Conservation (phyloP, 140 eudicot genomes). For the Bidens hawaiensis region DNA sequence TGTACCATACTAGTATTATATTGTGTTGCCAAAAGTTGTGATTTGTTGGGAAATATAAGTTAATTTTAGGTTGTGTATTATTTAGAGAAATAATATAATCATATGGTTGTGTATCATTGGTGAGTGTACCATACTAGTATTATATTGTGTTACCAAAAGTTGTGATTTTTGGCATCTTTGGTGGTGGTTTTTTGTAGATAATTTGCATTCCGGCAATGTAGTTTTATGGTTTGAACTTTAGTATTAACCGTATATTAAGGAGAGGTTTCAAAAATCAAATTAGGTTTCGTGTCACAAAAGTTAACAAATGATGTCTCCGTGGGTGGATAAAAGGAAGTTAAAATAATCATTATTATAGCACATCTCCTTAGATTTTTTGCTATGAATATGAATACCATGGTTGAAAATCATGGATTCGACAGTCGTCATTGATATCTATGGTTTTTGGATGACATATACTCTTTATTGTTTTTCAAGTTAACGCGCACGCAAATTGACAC, state of each 20-base stretch:
- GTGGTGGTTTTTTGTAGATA: constrained; percentile 10
- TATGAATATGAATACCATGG: background rate
- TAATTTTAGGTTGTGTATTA: background rate
- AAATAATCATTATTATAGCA: background rate
- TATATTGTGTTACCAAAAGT: no score
- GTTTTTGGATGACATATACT: background rate
- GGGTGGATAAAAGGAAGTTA: background rate
- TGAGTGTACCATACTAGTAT: background rate
- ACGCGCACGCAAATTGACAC: background rate
- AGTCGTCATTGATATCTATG: background rate
- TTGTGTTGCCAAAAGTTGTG: constrained; percentile 18
- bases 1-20: background rate
- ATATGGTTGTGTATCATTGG: constrained; percentile 8
- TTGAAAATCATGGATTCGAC: background rate
- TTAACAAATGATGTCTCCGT: background rate
- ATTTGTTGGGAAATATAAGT: background rate
- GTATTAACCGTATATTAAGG: background rate
- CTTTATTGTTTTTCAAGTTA: background rate
- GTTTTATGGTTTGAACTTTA: constrained; percentile 8
- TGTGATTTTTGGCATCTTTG: constrained; percentile 2
- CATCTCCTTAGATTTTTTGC: background rate
- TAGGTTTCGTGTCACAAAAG: background rate
- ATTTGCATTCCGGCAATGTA: background rate
- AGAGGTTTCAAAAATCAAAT: background rate
- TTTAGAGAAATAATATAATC: background rate